phyloP scores from a whole-genome alignment of 1,284 basidiomycete species.

The Microbotryum saponariae region DNA sequence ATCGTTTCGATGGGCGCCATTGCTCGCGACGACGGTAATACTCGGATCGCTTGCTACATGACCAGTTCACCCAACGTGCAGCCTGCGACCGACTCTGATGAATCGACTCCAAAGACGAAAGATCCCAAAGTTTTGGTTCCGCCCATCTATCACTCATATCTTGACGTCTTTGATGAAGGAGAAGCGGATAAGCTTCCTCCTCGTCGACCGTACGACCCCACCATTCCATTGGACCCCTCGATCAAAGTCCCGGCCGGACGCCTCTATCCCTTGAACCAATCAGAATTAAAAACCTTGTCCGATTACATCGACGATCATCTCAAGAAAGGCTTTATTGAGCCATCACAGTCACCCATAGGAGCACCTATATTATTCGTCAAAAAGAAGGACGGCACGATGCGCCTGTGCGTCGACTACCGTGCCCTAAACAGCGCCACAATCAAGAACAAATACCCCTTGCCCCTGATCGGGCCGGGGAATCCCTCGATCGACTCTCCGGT shows the following conservation, averaged over 20 bases:
- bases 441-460: slow-evolving; percentile 37
- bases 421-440: slow-evolving; percentile 44
- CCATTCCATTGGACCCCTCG: slow-evolving; percentile 17
- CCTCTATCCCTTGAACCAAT: slow-evolving; percentile 19
- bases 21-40: no score
- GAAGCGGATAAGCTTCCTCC: slow-evolving; percentile 12
- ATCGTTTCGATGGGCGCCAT: no score
- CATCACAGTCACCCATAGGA: slow-evolving; percentile 26
- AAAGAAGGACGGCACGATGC: slow-evolving; percentile 46
- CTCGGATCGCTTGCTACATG: no score
- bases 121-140: no score
- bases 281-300: slow-evolving; percentile 3
- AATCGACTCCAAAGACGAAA: no score
- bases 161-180: slow-evolving; percentile 18
- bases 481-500: no score
- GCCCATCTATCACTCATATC: no score
- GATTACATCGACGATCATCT: slow-evolving; percentile 9
- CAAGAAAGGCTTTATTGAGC: slow-evolving; percentile 13
- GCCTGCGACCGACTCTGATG: no score
- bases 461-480: no score
- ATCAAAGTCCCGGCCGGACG: slow-evolving; percentile 17
- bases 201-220: slow-evolving; percentile 19
- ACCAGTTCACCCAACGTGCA: no score
- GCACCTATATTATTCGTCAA: slow-evolving; percentile 48
- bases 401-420: slow-evolving; percentile 47